Evolutionary conservation across 768 basidiomycete genomes (phyloP).

Genomic region (Tephrocybe sp.): DNA sequence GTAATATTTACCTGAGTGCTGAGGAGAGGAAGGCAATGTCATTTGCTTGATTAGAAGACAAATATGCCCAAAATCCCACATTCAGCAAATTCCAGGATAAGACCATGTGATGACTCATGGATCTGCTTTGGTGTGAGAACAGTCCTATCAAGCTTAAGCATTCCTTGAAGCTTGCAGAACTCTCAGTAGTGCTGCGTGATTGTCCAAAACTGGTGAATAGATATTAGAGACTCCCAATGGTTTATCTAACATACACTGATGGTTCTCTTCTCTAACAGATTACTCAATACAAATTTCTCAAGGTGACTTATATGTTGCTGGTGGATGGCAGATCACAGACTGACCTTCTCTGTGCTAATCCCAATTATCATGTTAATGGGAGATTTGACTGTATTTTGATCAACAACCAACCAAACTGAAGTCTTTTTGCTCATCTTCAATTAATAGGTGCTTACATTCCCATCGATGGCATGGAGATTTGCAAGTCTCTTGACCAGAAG

Average conservation of each 20-base stretch:
- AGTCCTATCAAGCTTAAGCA: not conserved
- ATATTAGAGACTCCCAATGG: no score
- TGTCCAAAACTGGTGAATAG: not conserved
- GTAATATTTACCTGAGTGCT: not conserved
- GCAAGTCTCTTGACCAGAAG: no score
- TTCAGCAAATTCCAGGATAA: not conserved
- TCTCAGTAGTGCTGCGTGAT: not conserved
- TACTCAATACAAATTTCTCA: conserved; percentile 13
- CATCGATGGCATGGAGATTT: no score
- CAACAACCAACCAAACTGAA: not conserved
- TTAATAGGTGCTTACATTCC: no score
- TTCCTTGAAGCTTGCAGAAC: not conserved
- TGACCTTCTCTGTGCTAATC: conserved; percentile 23
- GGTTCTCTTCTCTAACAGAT: no score
- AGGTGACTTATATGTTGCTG: conserved; percentile 21
- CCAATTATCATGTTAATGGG: conserved; percentile 1
- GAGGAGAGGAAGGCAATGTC: not conserved
- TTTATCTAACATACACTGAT: no score
- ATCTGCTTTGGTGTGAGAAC: not conserved
- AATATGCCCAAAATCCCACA: not conserved
- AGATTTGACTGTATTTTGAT: conserved; percentile 5
- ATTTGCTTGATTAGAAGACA: not conserved
- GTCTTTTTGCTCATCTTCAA: no score
- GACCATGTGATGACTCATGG: not conserved
- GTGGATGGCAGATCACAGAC: no score